These are phyloP conservation scores for Cajanus cajan DNA, from an alignment of 306 rosid species.

Conservation along the genomic window DNA sequence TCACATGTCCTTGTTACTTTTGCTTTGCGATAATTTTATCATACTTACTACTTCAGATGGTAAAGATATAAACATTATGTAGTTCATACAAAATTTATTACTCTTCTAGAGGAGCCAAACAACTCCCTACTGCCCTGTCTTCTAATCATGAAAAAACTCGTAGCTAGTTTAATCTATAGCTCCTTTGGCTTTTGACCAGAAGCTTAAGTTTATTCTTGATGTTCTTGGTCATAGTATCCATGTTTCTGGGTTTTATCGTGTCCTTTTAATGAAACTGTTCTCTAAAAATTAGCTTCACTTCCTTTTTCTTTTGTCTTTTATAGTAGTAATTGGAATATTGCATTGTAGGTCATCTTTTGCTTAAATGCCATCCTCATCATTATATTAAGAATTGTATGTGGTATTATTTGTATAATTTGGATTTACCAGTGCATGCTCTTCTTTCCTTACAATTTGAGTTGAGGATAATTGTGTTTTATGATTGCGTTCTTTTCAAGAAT, in stretches of 20 bases:
- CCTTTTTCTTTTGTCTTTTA: background rate
- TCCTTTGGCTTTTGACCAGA: conserved; percentile 1
- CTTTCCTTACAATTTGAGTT: background rate
- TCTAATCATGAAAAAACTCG: background rate
- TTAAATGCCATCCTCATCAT: background rate
- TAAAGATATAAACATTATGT: conserved; percentile 9
- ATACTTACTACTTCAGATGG: background rate
- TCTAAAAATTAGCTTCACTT: background rate
- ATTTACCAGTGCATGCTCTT: background rate
- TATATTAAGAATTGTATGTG: background rate
- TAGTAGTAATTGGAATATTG: background rate
- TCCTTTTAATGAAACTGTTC: background rate
- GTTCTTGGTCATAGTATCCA: conserved; percentile 9
- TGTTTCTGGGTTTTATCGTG: background rate
- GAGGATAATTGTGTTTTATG: background rate
- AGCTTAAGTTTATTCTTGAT: background rate
- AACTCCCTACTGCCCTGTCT: background rate
- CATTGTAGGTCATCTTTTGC: background rate
- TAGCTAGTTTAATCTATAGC: background rate
- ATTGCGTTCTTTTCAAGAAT: conserved; percentile 3
- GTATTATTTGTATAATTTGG: background rate
- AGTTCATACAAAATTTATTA: background rate
- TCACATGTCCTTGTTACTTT: conserved; percentile 20
- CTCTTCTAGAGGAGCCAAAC: background rate
- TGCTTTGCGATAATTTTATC: conserved; percentile 11